Base-by-base conservation (phyloP, 139 green algal genomes). In the Chlamydomonas eustigma region DNA sequence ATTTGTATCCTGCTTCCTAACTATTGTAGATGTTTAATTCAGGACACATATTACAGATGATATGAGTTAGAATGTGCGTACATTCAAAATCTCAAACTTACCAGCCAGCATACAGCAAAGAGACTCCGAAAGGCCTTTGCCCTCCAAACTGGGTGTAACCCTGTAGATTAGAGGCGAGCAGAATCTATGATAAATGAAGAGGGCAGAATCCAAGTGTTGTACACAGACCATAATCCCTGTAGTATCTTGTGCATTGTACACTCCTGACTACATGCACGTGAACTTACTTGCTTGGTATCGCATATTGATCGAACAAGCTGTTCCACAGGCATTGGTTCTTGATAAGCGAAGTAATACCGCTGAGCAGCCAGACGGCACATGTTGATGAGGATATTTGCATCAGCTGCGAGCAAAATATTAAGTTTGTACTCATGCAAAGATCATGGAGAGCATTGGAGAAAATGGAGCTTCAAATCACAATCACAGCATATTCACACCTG, bases 301-400 rank as follows among this genome's bases (percentile, higher is more conserved):
- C 96, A 98, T 2, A 99, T 73, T 36, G 76, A 75, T 4, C 94
- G 88, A 35, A 99, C 94, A 1, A 99, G 90, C 82, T 98, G 94
- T 86, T 99, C 96, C 38, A 98, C 91, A 6, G 96, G 96, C 79
- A 99, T 97, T 30, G 94, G 89, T 83, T 99, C 94, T 75, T 96
- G 90, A 80, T 98, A 98, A 1, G 90, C 85, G 38, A 94, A 92
- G 31, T 87, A 75, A 84, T 97, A 97, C 38, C 91, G 85, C 86
- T 97, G 94, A 24, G 94, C 92, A 1, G 86, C 78, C 50, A 95
- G 73, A 1, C 93, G 90, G 86, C 86, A 94, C 1, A 84, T 92
- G 84, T 98, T 98, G 79, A 99, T 94, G 24, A 99, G 86, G 75
- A 99, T 99, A 83, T 99, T 99, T 8, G 96, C 96, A 77, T 99